Evolutionary conservation across 345 rosid genomes (phyloP), one percentile per base, ranked within the genome.

Genomic region (Noccaea caerulescens): DNA sequence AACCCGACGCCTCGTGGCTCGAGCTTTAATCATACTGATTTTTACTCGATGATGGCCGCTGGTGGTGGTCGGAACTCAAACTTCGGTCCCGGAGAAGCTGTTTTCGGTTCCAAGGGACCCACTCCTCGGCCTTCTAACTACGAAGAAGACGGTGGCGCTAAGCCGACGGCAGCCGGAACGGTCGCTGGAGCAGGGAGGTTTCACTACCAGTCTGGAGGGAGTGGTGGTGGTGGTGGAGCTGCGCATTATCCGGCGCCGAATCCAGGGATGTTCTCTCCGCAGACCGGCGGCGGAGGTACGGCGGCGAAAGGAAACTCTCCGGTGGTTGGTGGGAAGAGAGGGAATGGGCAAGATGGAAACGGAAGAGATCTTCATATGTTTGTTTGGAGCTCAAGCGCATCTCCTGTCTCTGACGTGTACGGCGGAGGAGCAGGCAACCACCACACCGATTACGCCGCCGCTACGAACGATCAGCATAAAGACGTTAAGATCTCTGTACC

Each of bases 321-420:
- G 38, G 76, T 13, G 10, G 30, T 0, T 9, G 75, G 79, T 12
- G 79, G 66, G n/a, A 86, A 82, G 80, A 84, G 72, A 69, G 68
- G 79, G 13, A 85, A 76, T 49, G 85, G 82, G 0, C 86, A 81
- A 46, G 83, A 72, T 8, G 75, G 45, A 10, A 87, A 84, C 50
- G 87, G 87, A 1, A 87, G 73, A 76, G 99, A 94, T 77, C 90
- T 94, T 42, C 99, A 87, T 34, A 91, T 94, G 98, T 91, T 89
- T 68, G 99, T 94, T 8, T 94, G 99, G 99, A 94, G 99, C 72
- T 89, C 96, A 1, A 94, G 92, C 45, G 91, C 96, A 8, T 94
- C 99, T 4, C 99, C 99, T 8, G 98, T 89, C 2, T 91, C 99
- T 0, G 99, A 94, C 37, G 98, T 91, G 9, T 91, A 88, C 27